A percentile compares a stretch with the other conserved stretches of the same genome.
These are phyloP conservation scores for Crithidia expoeki DNA, from an alignment of 208 protist genomes.

Conservation along the genomic window DNA sequence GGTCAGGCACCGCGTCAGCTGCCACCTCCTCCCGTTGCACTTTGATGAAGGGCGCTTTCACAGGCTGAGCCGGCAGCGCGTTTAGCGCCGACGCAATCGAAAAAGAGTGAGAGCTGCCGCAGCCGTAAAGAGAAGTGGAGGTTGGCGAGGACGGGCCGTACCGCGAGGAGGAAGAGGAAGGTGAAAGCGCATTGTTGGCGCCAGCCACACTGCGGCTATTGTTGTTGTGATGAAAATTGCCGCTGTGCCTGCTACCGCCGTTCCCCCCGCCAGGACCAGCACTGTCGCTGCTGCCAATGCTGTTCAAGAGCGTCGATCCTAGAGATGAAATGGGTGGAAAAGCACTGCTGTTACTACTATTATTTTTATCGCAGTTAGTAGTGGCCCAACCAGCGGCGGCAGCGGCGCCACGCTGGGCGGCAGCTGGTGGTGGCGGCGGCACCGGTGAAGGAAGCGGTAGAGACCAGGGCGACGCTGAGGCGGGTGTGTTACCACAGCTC, in stretches of 20 bases:
- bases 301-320: background rate
- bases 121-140: background rate
- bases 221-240: background rate
- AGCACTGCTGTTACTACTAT: background rate
- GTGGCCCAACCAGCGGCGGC: conserved; percentile 6
- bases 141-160: conserved; percentile 1
- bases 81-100: conserved; percentile 9
- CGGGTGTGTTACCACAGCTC: background rate
- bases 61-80: conserved; percentile 8
- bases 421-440: conserved; percentile 15
- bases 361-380: background rate
- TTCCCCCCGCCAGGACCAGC: too few relatives aligned
- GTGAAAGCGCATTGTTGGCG: too few relatives aligned
- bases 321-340: background rate
- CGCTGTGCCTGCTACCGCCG: background rate
- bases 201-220: background rate
- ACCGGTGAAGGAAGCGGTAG: too few relatives aligned
- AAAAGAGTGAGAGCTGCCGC: background rate
- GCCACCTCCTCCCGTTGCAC: conserved; percentile 26
- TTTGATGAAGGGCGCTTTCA: conserved; percentile 22
- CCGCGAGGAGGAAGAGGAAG: background rate
- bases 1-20: conserved; percentile 14
- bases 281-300: background rate
- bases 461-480: too few relatives aligned
- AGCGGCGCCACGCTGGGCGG: conserved; percentile 8